Conservation (phyloP, 2,329 filamentous ascomycete genomes). For the Hymenoscyphus repandus region DNA sequence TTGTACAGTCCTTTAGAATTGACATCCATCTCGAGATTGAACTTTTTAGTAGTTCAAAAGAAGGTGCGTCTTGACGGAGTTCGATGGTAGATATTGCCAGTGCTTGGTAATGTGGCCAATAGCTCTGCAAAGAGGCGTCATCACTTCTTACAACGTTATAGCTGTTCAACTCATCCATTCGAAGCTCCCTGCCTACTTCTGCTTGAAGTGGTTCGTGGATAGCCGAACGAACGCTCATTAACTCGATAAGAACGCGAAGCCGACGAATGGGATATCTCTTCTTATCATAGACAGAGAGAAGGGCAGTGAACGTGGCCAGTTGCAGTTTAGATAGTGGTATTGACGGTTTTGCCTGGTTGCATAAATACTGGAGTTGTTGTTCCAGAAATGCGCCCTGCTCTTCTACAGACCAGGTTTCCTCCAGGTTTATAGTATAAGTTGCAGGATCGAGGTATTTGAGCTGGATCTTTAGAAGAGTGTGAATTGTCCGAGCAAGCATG, state of each 20-base stretch:
- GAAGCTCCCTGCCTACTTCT: conserved; percentile 12
- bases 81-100: conserved; percentile 23
- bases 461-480: conserved; percentile 55
- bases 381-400: conserved; percentile 54
- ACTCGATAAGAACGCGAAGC: conserved; percentile 23
- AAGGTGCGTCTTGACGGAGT: conserved; percentile 23
- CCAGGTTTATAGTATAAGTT: conserved; percentile 36
- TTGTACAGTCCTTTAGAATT: conserved; percentile 40
- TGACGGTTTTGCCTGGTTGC: conserved; percentile 16
- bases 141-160: conserved; percentile 14
- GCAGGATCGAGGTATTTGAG: conserved; percentile 53
- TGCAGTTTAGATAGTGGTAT: conserved; percentile 13
- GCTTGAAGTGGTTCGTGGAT: conserved; percentile 10
- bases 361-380: conserved; percentile 48
- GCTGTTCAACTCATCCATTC: conserved; percentile 2
- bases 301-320: conserved; percentile 18
- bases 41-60: conserved; percentile 20
- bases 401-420: conserved; percentile 38
- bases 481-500: conserved; percentile 53
- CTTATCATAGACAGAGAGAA: conserved; percentile 25
- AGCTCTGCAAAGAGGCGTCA: conserved; percentile 24
- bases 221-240: conserved; percentile 20
- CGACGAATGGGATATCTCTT: conserved; percentile 28
- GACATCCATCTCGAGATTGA: conserved; percentile 28
- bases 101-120: conserved; percentile 22